Percentiles rank a stretch among this genome's conserved stretches.
phyloP scores from a whole-genome alignment of 768 basidiomycete genomes.

The Postia placenta region DNA sequence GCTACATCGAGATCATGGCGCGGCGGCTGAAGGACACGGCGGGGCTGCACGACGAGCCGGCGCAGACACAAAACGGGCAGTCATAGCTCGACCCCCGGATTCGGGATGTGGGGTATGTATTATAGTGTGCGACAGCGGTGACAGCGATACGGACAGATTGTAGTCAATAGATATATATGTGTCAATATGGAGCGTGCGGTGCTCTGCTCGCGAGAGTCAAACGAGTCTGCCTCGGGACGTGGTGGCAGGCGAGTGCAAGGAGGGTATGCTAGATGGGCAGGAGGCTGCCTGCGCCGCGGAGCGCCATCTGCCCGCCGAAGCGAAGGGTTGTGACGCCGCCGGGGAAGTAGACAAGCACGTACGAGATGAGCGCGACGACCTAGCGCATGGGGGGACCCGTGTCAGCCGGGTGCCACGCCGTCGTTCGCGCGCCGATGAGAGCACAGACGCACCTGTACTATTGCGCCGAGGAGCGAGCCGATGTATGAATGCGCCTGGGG shows the following conservation, averaged over 20 bases:
- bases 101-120: background rate
- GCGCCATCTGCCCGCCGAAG: conserved; percentile 71
- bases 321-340: conserved; percentile 78
- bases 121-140: background rate
- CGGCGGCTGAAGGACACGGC: conserved; percentile 60
- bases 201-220: too few species aligned
- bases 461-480: conserved; percentile 77
- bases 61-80: background rate
- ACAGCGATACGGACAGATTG: background rate
- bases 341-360: conserved; percentile 94
- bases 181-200: too few species aligned
- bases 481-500: conserved; percentile 75
- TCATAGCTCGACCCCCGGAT: too few species aligned
- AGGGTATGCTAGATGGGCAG: conserved; percentile 56
- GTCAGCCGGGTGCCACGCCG: too few species aligned
- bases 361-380: conserved; percentile 80
- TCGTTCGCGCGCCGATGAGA: background rate
- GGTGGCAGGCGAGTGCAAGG: background rate
- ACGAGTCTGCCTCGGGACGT: background rate
- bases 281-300: conserved; percentile 79
- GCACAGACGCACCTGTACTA: conserved; percentile 55
- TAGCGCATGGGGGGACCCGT: too few species aligned
- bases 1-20: conserved; percentile 73
- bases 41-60: conserved; percentile 40
- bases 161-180: background rate